Percentiles rank a stretch among this genome's conserved stretches.
Conservation (phyloP, 306 rosid genomes). For the Lathyrus sativus region DNA sequence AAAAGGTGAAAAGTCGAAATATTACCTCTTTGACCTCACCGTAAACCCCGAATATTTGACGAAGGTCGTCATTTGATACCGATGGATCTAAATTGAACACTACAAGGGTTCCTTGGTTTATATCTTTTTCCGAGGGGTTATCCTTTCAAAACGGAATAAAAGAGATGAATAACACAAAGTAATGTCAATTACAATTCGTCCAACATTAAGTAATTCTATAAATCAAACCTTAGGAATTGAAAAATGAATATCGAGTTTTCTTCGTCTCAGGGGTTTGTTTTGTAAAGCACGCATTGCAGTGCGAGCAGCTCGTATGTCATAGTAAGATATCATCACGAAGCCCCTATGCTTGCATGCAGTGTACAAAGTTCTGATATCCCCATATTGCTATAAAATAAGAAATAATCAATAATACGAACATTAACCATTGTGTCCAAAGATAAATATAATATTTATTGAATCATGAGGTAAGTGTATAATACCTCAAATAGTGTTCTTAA, state of each 20-base stretch:
- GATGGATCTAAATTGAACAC: slow-evolving; percentile 95
- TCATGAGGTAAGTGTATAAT: slow-evolving; percentile 18
- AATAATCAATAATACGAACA: slow-evolving; percentile 32
- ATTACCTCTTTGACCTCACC: slow-evolving; percentile 95
- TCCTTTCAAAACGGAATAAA: slow-evolving; percentile 58
- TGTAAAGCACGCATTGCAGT: slow-evolving; percentile 91
- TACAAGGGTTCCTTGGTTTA: slow-evolving; percentile 96
- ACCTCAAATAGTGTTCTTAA: slow-evolving; percentile 84
- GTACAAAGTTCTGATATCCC: slow-evolving; percentile 90
- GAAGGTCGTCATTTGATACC: slow-evolving; percentile 90
- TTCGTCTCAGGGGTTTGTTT: slow-evolving; percentile 86
- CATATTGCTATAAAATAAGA: slow-evolving; percentile 69
- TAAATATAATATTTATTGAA: slow-evolving; percentile 23
- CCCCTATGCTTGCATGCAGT: slow-evolving; percentile 98
- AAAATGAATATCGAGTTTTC: slow-evolving; percentile 97
- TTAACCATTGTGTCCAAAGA: slow-evolving; percentile 6
- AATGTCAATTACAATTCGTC: slow-evolving; percentile 2
- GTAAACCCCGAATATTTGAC: slow-evolving; percentile 85
- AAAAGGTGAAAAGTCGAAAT: background rate
- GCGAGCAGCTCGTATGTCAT: slow-evolving; percentile 93
- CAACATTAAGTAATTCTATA: slow-evolving; percentile 17
- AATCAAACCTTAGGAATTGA: slow-evolving; percentile 89
- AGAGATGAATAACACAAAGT: slow-evolving; percentile 30
- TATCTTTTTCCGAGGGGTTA: slow-evolving; percentile 90
- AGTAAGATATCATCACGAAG: slow-evolving; percentile 96